Base-by-base conservation (phyloP, 2,329 filamentous ascomycete genomes). In the Juglanconis sp. region DNA sequence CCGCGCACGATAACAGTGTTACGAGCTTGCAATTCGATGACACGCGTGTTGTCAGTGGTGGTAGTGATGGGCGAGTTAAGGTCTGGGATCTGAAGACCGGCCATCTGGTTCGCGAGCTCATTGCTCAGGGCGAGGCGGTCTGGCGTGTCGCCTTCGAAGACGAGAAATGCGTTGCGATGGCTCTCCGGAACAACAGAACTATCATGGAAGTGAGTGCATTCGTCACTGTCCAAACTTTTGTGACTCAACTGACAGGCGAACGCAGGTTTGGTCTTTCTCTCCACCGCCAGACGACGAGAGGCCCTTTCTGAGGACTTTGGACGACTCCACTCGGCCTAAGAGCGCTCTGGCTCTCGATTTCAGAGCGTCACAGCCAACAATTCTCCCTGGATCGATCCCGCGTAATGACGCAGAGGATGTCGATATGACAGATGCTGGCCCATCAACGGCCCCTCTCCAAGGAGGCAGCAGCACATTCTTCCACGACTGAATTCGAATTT, bases 91-190 rank as follows among this genome's bases (percentile, higher is more conserved):
- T 98, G 61, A 92, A 95, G 74, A 95, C 91, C 2, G 95, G 95
- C 3, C 89, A 91, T 60, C 82, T 96, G 34, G 91, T 99, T 30
- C 87, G 95, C 62, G 95, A 99, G 75, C 84, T 99, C 47, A 94
- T 94, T 51, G 87, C 89, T 24, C 92, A 94, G 56, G 92, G 94
- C 0, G 94, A 99, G 71, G 93, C 94, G 15, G 95, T 99, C 0
- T 99, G 95, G 95, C 85, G 95, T 62, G 94, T 99, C 38, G 95
- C 96, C 0, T 99, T 99, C 72, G 95, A 99, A 71, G 94, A 96
- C 66, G 95, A 99, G 75, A 98, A 97, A 74, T 96, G 94, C 61
- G 94, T 99, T 35, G 94, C 96, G 36, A 90, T 99, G 81, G 95
- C 95, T 8, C 89, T 92, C 68, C 85, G 94, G 62, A 86, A 86